Evolutionary conservation across 495 filamentous ascomycete genomes (phyloP).

Genomic region (Penicillium arizonense): DNA sequence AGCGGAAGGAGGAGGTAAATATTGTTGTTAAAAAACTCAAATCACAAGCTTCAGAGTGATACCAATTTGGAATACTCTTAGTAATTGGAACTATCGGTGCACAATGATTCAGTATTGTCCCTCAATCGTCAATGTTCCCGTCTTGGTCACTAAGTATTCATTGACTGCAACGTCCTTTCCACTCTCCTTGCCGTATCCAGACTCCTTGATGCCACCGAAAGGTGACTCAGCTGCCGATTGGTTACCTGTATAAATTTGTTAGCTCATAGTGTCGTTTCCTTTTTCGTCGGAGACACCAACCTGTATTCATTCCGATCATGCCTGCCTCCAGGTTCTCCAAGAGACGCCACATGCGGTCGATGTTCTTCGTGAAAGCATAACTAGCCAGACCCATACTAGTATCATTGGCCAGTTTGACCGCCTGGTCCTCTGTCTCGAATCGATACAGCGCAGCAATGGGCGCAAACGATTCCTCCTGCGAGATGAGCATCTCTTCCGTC

Average conservation of each 20-base stretch:
- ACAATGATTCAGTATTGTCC: slow-evolving; percentile 46
- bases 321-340: slow-evolving; percentile 73
- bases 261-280: neutral
- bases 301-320: slow-evolving; percentile 72
- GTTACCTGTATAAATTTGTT: slow-evolving; percentile 40
- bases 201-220: slow-evolving; percentile 76
- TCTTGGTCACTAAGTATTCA: slow-evolving; percentile 73
- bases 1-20: too few species aligned
- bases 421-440: slow-evolving; percentile 71
- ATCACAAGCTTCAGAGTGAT: neutral
- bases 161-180: slow-evolving; percentile 69
- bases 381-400: slow-evolving; percentile 70
- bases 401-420: slow-evolving; percentile 58
- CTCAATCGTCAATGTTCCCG: slow-evolving; percentile 62
- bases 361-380: slow-evolving; percentile 73
- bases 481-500: slow-evolving; percentile 62
- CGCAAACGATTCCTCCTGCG: slow-evolving; percentile 68
- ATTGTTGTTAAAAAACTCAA: too few species aligned
- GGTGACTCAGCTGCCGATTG: slow-evolving; percentile 67
- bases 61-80: neutral
- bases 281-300: slow-evolving; percentile 24
- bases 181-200: slow-evolving; percentile 73
- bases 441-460: slow-evolving; percentile 65
- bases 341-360: slow-evolving; percentile 69
- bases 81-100: neutral